Evolutionary conservation across 1,284 basidiomycete genomes (phyloP).

Genomic region (Leccinum griseonigrum): DNA sequence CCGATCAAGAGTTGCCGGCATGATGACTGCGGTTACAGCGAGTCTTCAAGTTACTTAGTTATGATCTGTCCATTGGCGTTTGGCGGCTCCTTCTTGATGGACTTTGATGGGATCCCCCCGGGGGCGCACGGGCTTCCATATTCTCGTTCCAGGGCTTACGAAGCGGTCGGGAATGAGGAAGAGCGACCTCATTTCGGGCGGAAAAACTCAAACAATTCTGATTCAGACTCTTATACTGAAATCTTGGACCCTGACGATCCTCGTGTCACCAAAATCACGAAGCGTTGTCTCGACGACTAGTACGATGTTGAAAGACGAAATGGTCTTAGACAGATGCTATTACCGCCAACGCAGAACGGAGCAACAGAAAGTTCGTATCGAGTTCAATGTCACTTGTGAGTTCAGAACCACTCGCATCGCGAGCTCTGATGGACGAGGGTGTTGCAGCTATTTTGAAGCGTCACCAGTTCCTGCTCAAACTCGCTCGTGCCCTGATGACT

Average conservation of each 20-base stretch:
- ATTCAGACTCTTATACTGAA: conserved; percentile 40
- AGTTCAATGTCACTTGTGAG: conserved; percentile 69
- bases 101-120: conserved; percentile 43
- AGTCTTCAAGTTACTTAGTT: conserved; percentile 49
- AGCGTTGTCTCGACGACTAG: conserved; percentile 46
- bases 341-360: conserved; percentile 65
- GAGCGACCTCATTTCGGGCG: conserved; percentile 11
- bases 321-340: conserved; percentile 55
- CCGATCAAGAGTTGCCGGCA: conserved; percentile 52
- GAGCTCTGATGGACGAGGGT: background rate
- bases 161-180: conserved; percentile 6
- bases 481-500: conserved; percentile 63
- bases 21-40: conserved; percentile 45
- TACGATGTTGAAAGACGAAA: conserved; percentile 58
- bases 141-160: conserved; percentile 28
- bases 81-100: too few species aligned
- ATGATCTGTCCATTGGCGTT: too few species aligned
- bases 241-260: conserved; percentile 55
- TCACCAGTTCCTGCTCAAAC: conserved; percentile 61
- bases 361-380: conserved; percentile 57
- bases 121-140: conserved; percentile 27
- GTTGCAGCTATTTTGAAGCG: conserved; percentile 50
- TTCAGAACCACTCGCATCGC: conserved; percentile 4
- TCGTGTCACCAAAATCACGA: conserved; percentile 44
- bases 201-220: conserved; percentile 22